These are phyloP conservation scores for Crithidia brevicula DNA, from an alignment of 208 protist species.

Conservation along the genomic window DNA sequence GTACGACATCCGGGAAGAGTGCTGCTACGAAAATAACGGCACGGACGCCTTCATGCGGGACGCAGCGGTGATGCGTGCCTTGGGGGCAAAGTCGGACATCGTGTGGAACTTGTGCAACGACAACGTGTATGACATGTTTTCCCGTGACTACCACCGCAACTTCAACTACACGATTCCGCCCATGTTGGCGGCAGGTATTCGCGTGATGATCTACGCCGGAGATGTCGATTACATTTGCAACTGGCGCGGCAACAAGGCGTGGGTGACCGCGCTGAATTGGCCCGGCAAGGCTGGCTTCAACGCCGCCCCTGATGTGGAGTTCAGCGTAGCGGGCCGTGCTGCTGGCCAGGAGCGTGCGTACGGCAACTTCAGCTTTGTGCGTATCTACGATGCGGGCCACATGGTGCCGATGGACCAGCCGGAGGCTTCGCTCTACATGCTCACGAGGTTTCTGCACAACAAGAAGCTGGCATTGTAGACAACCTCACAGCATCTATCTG, in stretches of 20 bases:
- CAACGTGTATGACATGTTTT: constrained; percentile 52
- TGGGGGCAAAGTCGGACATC: constrained; percentile 47
- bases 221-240: constrained; percentile 94
- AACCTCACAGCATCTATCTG: too few species aligned
- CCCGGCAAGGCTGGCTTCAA: constrained; percentile 60
- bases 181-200: constrained; percentile 63
- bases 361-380: constrained; percentile 75
- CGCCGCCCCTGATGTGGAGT: constrained; percentile 34
- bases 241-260: constrained; percentile 89
- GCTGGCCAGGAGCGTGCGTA: constrained; percentile 39
- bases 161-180: constrained; percentile 65
- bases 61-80: constrained; percentile 36
- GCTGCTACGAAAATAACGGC: constrained; percentile 73
- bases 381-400: constrained; percentile 81
- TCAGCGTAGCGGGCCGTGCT: constrained; percentile 25
- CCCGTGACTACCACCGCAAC: constrained; percentile 67
- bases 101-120: constrained; percentile 73
- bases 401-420: constrained; percentile 91
- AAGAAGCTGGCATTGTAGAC: constrained; percentile 51
- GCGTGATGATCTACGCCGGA: constrained; percentile 91
- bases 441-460: constrained; percentile 42
- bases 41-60: constrained; percentile 54
- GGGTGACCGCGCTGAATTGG: constrained; percentile 78
- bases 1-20: constrained; percentile 74
- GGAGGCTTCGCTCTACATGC: constrained; percentile 47